Evolutionary conservation across 257 asterid genomes (phyloP), one percentile per base, ranked within the genome.

Genomic region (Solanum paucissectum): DNA sequence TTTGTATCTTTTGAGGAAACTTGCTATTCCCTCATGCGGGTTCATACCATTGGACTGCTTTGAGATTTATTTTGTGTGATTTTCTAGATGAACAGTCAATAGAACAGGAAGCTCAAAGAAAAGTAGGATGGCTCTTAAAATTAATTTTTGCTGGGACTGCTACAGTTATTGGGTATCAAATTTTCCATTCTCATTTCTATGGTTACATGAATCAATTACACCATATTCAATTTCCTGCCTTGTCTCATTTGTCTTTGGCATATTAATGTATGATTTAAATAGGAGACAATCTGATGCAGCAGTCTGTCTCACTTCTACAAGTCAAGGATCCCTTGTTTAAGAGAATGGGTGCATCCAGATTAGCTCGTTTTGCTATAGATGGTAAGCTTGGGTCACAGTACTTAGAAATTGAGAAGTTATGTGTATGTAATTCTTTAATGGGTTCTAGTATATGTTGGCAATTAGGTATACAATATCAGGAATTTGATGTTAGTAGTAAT

Each of bases 301-400:
- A 97, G 88, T 95, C 99, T 76, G 94, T 96, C 46, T 90, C 94
- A 84, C 99, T 97, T 86, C 90, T 97, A 90, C 96, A 90, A 16
- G 98, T 93, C 89, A 97, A 95, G 92, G 99, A 97, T 92, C 99
- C 98, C 77, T 89, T 97, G 88, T 95, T 95, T 87, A 95, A 97
- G 88, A 93, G 98, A 92, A 97, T 95, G 94, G 99, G 99, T 90
- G 98, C 98, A 58, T 95, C 99, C 88, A 92, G 99, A 95, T 88
- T 97, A 91, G 94, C 98, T 71, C 98, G 98, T 88, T 93, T 95
- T 82, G 97, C 99, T 36, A 89, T 92, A 90, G 98, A 94, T 92
- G 99, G 99, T 95, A 94, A 90, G 89, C 87, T 77, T 64, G 62
- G 77, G 20, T 44, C 76, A 62, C 20, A 38, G 2, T 84, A 84